phyloP scores from a whole-genome alignment of 2,329 filamentous ascomycete genomes.

The Monilinia fructicola region DNA sequence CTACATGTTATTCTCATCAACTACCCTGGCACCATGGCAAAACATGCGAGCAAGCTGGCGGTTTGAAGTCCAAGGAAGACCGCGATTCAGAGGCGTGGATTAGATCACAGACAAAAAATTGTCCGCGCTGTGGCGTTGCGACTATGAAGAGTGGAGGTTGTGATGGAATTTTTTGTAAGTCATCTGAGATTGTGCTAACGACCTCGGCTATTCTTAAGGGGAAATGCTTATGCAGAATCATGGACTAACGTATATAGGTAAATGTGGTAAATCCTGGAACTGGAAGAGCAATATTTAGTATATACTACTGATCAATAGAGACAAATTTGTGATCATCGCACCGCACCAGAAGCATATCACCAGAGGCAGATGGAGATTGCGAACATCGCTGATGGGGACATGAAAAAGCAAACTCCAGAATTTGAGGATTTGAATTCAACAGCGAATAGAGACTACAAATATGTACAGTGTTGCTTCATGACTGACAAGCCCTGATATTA shows the following conservation, averaged over 20 bases:
- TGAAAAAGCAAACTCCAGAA: no score
- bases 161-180: background rate
- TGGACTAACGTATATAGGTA: background rate
- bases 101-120: background rate
- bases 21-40: constrained; percentile 3
- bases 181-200: background rate
- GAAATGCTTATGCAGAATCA: background rate
- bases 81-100: background rate
- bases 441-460: background rate
- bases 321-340: background rate
- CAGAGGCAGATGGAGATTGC: background rate
- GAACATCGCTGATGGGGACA: background rate
- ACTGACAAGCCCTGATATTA: no score
- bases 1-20: constrained; percentile 1
- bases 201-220: background rate
- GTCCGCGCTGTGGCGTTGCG: background rate
- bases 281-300: background rate
- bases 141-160: background rate
- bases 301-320: no score
- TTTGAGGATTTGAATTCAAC: background rate
- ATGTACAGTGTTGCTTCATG: background rate
- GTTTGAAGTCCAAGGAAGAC: background rate
- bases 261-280: background rate
- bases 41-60: background rate
- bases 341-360: no score